Percentiles rank a stretch among this genome's conserved stretches.
Evolutionary conservation across 306 rosid species (phyloP).

Genomic region (Aeschynomene evenia): DNA sequence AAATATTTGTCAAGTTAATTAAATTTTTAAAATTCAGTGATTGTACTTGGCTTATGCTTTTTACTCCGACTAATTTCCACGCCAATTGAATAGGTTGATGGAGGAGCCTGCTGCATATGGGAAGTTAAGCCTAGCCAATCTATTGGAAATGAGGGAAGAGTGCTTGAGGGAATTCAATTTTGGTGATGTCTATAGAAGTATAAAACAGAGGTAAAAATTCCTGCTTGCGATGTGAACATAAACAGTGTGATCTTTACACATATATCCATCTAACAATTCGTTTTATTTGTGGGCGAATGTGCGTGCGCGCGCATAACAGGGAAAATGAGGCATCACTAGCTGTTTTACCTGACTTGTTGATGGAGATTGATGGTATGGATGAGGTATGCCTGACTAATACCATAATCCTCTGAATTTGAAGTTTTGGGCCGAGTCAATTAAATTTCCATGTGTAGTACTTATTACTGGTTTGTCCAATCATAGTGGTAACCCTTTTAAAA

Average conservation of each 20-base stretch:
- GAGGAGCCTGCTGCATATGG: conserved; percentile 99
- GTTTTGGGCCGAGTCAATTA: conserved; percentile 8
- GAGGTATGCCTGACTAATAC: conserved; percentile 58
- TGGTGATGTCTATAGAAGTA: conserved; percentile 89
- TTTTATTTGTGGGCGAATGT: background rate
- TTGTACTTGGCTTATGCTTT: background rate
- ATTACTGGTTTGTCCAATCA: background rate
- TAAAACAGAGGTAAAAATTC: conserved; percentile 77
- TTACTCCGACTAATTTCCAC: conserved; percentile 25
- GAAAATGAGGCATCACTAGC: conserved; percentile 99
- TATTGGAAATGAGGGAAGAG: conserved; percentile 96
- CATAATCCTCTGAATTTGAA: conserved; percentile 11
- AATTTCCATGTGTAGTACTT: background rate
- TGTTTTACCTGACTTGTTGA: conserved; percentile 84
- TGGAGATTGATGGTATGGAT: conserved; percentile 88
- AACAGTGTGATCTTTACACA: background rate
- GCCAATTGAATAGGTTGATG: conserved; percentile 65
- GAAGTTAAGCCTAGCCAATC: conserved; percentile 89
- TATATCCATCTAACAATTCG: background rate
- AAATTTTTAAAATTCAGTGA: background rate
- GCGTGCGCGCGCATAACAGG: conserved; percentile 45
- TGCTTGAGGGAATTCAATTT: conserved; percentile 99
- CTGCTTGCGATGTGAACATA: background rate
- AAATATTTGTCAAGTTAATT: conserved; percentile 8
- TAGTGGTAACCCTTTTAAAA: background rate